Evolutionary conservation across 805 yeast genomes (phyloP), one percentile per base, ranked within the genome.

Genomic region (Metschnikowia rubicola): DNA sequence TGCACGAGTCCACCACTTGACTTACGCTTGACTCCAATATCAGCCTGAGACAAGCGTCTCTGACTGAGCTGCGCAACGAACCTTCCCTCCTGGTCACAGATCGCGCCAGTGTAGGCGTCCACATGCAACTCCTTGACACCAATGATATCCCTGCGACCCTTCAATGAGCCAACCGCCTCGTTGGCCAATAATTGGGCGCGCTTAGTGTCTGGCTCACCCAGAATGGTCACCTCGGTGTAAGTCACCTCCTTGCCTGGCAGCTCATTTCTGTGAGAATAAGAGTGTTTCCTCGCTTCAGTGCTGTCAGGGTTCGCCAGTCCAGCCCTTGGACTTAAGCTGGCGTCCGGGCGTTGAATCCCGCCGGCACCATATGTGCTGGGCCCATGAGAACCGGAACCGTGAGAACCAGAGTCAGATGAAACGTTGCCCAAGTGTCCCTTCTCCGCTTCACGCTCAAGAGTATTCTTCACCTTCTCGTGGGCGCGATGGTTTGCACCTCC

Each of bases 181-280:
- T 54, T 46, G 30, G 73, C 72, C 44, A 66, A 52, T 9, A 35
- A 26, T 11, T 61, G 58, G 2, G 73, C 71, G 15, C 59, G 54
- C 4, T 46, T 46, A 28, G 57, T 55, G 47, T 60, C 62, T 15
- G 47, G 52, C 30, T 56, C 59, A 15, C 69, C 70, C 45, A 57
- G 58, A 17, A 68, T 71, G 10, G 65, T 61, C 5, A 68, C 71
- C 35, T 60, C 56, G 13, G 65, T 59, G 38, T 59, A 39, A 6
- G 44, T n/a, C 10, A 13, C 41, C 35, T 45, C 42, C 15, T 35
- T 45, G 7, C 48, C 44, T 17, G 44, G 28, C 41, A 30, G 37
- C 37, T 39, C 44, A 30, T 41, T 15, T 30, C 36, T 35, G 38
- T 45, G 48, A 15, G 41, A 45, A 32, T 40, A 45, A 1, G 44